A percentile compares a stretch with the other conserved stretches of the same genome.
Evolutionary conservation across 306 rosid genomes (phyloP).

Genomic region (Malus sylvestris): DNA sequence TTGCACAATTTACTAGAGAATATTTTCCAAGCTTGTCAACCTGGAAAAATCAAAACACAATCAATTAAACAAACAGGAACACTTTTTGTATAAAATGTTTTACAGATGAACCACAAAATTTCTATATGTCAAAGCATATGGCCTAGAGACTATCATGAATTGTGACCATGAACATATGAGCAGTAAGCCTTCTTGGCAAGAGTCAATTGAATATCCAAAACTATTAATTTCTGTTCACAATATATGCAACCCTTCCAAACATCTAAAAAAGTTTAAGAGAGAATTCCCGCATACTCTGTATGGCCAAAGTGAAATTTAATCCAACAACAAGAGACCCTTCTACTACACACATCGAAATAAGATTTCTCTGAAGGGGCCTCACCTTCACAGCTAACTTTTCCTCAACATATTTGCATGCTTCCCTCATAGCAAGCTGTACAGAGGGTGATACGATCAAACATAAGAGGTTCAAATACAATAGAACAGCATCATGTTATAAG

Average conservation of each 20-base stretch:
- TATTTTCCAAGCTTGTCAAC: constrained; percentile 95
- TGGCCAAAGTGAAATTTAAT: neutral
- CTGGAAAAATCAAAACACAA: constrained; percentile 27
- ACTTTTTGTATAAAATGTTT: neutral
- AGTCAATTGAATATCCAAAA: neutral
- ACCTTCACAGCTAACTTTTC: constrained; percentile 87
- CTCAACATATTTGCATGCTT: constrained; percentile 84
- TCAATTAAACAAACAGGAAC: constrained; percentile 2
- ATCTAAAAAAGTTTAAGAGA: neutral
- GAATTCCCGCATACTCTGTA: neutral
- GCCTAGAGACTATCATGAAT: neutral
- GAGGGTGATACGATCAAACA: neutral
- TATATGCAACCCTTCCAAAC: neutral
- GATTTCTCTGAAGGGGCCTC: neutral
- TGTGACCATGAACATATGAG: neutral
- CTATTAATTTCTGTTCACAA: neutral
- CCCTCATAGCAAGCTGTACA: constrained; percentile 93
- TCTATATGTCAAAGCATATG: neutral
- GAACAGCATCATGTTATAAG: constrained; percentile 1
- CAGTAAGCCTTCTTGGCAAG: neutral
- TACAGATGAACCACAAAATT: neutral
- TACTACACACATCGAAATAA: neutral
- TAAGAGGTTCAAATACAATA: neutral
- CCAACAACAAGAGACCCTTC: neutral
- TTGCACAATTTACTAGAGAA: constrained; percentile 80